These are phyloP conservation scores for Cryoendolithus antarcticus DNA, from an alignment of 2,329 filamentous ascomycete genomes.

Conservation along the genomic window DNA sequence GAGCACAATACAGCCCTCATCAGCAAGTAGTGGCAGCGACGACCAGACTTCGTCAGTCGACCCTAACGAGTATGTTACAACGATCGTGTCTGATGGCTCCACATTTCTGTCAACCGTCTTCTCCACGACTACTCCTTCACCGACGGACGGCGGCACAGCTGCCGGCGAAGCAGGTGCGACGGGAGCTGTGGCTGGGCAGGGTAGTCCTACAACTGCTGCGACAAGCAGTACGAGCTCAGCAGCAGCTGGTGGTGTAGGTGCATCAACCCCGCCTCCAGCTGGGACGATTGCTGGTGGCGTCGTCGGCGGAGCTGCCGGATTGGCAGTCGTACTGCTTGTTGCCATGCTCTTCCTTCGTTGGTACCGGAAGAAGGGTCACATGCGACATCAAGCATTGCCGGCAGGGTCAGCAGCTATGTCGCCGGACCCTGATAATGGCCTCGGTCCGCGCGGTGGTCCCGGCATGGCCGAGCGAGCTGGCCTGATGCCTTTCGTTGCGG, in stretches of 20 bases:
- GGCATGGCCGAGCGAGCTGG: slow-evolving; percentile 30
- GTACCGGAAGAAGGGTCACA: slow-evolving; percentile 28
- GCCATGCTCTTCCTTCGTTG: slow-evolving; percentile 42
- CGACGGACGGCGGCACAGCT: not conserved
- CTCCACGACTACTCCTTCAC: slow-evolving; percentile 1
- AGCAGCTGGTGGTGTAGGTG: slow-evolving; percentile 2
- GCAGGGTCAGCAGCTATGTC: slow-evolving; percentile 9
- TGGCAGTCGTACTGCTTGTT: slow-evolving; percentile 38
- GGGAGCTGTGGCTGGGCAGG: too few relatives aligned
- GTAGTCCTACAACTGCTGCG: too few relatives aligned
- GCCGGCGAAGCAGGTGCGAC: not conserved
- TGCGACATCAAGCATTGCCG: slow-evolving; percentile 15
- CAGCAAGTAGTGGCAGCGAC: not conserved
- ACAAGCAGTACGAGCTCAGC: not conserved
- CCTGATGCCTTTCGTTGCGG: slow-evolving; percentile 24
- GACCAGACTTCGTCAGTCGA: not conserved
- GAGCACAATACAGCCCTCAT: slow-evolving; percentile 12
- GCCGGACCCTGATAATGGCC: slow-evolving; percentile 5
- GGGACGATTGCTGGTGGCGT: slow-evolving; percentile 49
- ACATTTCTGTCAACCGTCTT: slow-evolving; percentile 2
- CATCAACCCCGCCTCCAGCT: slow-evolving; percentile 26
- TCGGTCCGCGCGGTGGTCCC: slow-evolving; percentile 14
- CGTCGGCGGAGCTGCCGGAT: slow-evolving; percentile 48
- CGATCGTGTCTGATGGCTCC: slow-evolving; percentile 1
- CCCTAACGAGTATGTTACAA: slow-evolving; percentile 1